phyloP scores from a whole-genome alignment of 139 green algal genomes.

The Picochlorum sp. region DNA sequence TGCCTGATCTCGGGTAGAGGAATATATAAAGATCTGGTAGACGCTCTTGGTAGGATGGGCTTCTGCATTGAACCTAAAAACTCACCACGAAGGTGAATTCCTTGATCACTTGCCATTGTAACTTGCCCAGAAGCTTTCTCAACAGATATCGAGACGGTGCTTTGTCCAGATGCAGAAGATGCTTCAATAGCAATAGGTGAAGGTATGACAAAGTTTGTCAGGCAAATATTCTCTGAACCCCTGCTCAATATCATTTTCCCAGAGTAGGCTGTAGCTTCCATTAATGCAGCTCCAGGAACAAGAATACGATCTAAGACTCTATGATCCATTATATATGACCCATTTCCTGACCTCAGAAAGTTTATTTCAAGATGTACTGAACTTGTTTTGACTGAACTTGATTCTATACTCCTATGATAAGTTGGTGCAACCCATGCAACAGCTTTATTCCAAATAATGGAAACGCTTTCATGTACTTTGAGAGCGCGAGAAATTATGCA shows the following conservation, averaged over 20 bases:
- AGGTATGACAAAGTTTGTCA: neutral
- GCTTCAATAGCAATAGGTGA: neutral
- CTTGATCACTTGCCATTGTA: too few species aligned
- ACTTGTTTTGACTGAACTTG: neutral
- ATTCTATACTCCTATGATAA: neutral
- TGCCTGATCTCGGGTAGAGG: too few species aligned
- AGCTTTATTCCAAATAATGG: neutral
- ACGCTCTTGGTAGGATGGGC: too few species aligned
- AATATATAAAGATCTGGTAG: too few species aligned
- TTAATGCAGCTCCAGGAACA: slow-evolving; percentile 37
- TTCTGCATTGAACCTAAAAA: too few species aligned
- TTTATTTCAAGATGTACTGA: neutral
- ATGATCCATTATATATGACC: slow-evolving; percentile 58
- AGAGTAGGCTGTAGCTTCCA: slow-evolving; percentile 36
- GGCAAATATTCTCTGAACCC: neutral
- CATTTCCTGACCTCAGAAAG: neutral
- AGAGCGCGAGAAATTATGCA: neutral
- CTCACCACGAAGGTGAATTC: too few species aligned
- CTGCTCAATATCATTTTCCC: neutral
- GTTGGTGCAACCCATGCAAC: neutral
- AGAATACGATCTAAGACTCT: slow-evolving; percentile 9
- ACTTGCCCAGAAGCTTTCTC: too few species aligned
- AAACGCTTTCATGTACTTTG: neutral
- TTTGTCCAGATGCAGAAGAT: too few species aligned
- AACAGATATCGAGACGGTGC: too few species aligned